Base-by-base conservation (phyloP, 148 eudicot genomes). In the Pouteria glomerata region DNA sequence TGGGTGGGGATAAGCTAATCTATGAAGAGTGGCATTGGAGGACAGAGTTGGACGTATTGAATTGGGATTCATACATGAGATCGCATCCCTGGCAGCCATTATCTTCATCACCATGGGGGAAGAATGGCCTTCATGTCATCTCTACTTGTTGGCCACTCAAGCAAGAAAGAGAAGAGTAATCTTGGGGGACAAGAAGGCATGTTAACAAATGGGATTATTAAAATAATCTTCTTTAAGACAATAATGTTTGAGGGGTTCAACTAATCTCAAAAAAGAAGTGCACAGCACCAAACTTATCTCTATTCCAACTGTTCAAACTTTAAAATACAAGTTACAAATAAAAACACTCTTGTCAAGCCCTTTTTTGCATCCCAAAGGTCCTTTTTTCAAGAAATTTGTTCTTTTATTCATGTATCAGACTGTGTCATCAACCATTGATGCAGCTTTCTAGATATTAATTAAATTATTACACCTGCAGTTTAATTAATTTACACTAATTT, bases 81-180 rank as follows among this genome's bases (percentile, higher is more conserved):
- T 55, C 47, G 60, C 63, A 65, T 37, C 23, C 69, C 64, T 63
- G 63, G 65, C 62, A 71, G 58, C 77, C 83, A 79, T 74, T 77
- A 67, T 75, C 70, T 64, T 44, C 23, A 37, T 55, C 35, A 70
- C 58, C 50, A n/a, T 0, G 19, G 29, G 42, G 5, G 24, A 63
- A 57, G 66, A 72, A 63, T 71, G 58, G 39, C 34, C 58, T 66
- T 27, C 50, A 23, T 57, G 23, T 72, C 63, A 73, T 68, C 72
- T 79, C 74, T 84, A 69, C 73, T 77, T 84, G 88, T 81, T 85
- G 73, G 80, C 88, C 88, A 85, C 88, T 84, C 68, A 21, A 50
- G 57, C 72, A 59, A 21, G 74, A 42, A 62, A 66, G 78, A 35
- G 50, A 63, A 57, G 41, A 77, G 31, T 72, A 62, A 63, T 69